A percentile compares a stretch with the other conserved stretches of the same genome.
phyloP scores from a whole-genome alignment of 768 basidiomycete species.

The Lactarius deliciosus region DNA sequence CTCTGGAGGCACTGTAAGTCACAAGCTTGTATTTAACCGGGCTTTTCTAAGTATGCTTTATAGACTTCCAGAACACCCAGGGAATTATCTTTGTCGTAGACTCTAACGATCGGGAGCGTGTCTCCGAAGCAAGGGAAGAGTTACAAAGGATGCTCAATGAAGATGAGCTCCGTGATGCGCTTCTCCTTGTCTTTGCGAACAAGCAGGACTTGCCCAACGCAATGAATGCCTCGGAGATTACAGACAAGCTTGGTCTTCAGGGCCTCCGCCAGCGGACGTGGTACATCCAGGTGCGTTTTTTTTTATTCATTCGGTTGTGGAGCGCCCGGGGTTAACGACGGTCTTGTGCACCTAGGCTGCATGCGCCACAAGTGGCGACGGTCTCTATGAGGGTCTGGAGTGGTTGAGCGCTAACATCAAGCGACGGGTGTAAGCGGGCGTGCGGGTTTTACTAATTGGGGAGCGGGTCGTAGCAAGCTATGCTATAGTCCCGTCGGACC shows the following conservation, averaged over 20 bases:
- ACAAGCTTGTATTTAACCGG: conserved; percentile 26
- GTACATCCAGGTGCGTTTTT: conserved; percentile 83
- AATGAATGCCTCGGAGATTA: conserved; percentile 99
- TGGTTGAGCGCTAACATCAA: conserved; percentile 94
- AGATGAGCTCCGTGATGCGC: conserved; percentile 97
- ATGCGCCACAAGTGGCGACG: conserved; percentile 97
- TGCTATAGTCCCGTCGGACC: conserved; percentile 60
- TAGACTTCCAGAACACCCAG: conserved; percentile 99
- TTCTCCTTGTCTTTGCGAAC: conserved; percentile 99
- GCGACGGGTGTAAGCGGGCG: conserved; percentile 61
- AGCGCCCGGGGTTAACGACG: conserved; percentile 23
- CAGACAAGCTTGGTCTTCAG: conserved; percentile 98
- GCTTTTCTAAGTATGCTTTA: conserved; percentile 23
- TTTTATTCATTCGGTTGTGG: neutral
- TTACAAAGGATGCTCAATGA: conserved; percentile 99
- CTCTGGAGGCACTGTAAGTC: conserved; percentile 99
- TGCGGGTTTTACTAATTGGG: conserved; percentile 35
- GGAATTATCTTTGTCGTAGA: conserved; percentile 99
- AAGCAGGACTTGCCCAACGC: conserved; percentile 99
- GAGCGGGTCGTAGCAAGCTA: conserved; percentile 46
- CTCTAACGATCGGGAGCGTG: conserved; percentile 99
- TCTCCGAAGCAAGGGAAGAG: conserved; percentile 98
- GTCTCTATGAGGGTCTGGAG: conserved; percentile 97
- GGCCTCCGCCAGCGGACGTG: conserved; percentile 95
- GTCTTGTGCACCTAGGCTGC: conserved; percentile 63